Base-by-base conservation (phyloP, 116 monocot genomes). In the Zostera marina region DNA sequence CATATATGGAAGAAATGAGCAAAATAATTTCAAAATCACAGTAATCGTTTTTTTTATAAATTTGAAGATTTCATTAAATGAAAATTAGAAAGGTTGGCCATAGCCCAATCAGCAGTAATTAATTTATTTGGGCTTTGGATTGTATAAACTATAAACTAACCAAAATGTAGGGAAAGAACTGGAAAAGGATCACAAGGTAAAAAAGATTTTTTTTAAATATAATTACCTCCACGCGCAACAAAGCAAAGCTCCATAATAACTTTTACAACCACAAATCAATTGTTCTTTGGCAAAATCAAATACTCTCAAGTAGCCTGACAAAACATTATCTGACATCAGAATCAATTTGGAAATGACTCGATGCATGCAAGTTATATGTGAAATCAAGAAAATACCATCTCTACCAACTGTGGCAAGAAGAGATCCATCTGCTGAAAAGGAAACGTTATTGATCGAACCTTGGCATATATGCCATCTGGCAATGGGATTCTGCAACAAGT, bases 381-480 rank as follows among this genome's bases (percentile, higher is more conserved):
- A 54, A 17, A 59, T 42, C 32, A 56, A 51, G 47, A 7, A 53
- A 58, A 61, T 84, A 96, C 96, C 96, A 73, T 96, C 96, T 76
- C 96, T 79, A 43, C 89, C 82, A 67, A 89, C 96, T 72, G 96
- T 80, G 5, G 89, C 96, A 41, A 96, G 73, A 66, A 80, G 73
- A 68, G 70, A 38, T 9, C 96, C 96, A 70, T 96, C 82, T 47
- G 64, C 16, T 72, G 96, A 85, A 58, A 96, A 96, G n/a, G 89
- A 84, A 73, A 96, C 82, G 58, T 66, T 68, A 59, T 89, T 96
- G 66, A 96, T 82, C 60, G 96, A 76, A 72, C 96, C 89, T 65
- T 89, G 85, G 70, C 89, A 96, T 54, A 96, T 73, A 75, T 96
- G 96, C 96, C 96, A 96, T 66, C 96, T 85, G 16, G 84, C 73